Conservation (phyloP, 495 filamentous ascomycete genomes). For the Trichoderma reesei region DNA sequence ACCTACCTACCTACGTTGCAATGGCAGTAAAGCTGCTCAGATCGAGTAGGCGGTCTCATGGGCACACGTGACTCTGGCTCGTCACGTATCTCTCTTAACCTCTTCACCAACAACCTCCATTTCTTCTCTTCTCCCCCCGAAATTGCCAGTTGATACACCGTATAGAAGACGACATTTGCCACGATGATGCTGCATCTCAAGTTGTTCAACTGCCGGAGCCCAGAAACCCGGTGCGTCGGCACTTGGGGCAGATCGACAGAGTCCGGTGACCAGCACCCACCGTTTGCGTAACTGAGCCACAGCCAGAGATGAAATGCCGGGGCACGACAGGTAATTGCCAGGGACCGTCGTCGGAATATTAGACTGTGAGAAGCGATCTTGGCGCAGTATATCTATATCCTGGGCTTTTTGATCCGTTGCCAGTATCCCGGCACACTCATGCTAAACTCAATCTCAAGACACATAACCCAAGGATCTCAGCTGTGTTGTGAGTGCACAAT, state of each 20-base stretch:
- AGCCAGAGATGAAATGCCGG: background rate
- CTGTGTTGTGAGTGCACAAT: background rate
- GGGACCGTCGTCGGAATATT: background rate
- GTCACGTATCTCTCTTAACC: too few species aligned
- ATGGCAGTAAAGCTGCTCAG: too few species aligned
- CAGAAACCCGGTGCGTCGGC: background rate
- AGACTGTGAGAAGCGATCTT: too few species aligned
- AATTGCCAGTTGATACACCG: background rate
- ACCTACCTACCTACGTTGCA: too few species aligned
- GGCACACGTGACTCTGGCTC: too few species aligned
- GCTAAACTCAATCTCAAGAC: background rate
- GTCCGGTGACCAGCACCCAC: background rate
- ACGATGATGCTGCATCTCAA: background rate
- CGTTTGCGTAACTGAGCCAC: background rate
- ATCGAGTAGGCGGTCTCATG: too few species aligned
- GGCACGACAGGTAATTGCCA: background rate
- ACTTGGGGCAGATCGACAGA: too few species aligned
- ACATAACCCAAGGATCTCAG: background rate
- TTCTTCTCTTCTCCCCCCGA: too few species aligned
- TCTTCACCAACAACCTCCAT: too few species aligned
- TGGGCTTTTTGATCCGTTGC: too few species aligned
- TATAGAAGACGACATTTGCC: background rate
- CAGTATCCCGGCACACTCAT: too few species aligned
- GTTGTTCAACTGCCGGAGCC: background rate
- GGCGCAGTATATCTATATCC: too few species aligned